Base-by-base conservation (phyloP, 768 basidiomycete species). In the Calocybe gangraenosa region DNA sequence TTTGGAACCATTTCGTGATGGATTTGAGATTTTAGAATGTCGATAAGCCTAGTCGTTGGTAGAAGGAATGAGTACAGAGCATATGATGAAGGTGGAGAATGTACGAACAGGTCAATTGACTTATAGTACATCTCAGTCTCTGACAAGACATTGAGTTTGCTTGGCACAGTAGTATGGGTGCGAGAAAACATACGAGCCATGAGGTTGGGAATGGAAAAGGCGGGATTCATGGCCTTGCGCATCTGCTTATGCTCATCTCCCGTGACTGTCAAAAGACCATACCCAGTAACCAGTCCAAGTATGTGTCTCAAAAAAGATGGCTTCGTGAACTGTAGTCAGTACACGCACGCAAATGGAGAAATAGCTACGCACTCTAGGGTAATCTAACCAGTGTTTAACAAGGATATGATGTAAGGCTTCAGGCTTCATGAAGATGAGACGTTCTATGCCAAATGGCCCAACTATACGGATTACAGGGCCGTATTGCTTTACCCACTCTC, bases 171-270 rank as follows among this genome's bases (percentile, higher is more conserved):
- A 42, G 34, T 15, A 14, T 21, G 13, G 25, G 7, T 11, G 20
- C 14, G 9, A 14, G 20, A 30, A 32, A 34, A 53, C 67, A 25
- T 50, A 69, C 67, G 66, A 30, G 66, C 60, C 51, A 58, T 63
- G n/a, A 72, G 60, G 47, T 64, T 75, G 2, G 67, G 59, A 21
- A 76, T 62, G 0, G 74, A 74, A 52, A 78, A 76, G 0, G 76
- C 76, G 0, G 76, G 74, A 42, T 73, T 76, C 71, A 78, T 75
- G 1, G 65, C 64, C 50, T 67, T 74, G 31, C 73, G 70, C 71
- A 78, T 73, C 37, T 66, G 66, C 50, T 66, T 74, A 52, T 76
- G 75, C 25, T 71, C 71, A 30, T 69, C 62, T 5, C 76, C 74
- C 0, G 73, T 76, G n/a, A 72, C 68, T 0, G 75, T 75, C 32